These are phyloP conservation scores for Osmanthus fragrans DNA, from an alignment of 257 asterid species.

Conservation along the genomic window DNA sequence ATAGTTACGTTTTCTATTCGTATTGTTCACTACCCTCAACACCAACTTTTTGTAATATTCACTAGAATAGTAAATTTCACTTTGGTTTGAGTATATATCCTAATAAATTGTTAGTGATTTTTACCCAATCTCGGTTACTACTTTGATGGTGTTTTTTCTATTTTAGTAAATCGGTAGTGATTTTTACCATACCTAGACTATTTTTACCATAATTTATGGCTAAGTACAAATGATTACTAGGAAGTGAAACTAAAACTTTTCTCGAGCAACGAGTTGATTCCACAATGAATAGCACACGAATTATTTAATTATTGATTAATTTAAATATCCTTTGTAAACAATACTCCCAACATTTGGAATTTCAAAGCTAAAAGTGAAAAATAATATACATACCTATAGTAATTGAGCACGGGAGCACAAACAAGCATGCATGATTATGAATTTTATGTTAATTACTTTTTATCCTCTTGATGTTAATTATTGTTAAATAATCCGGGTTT, in stretches of 20 bases:
- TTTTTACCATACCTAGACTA: background rate
- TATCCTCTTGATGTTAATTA: constrained; percentile 12
- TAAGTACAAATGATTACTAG: background rate
- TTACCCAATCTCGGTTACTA: too few relatives aligned
- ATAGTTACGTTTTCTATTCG: too few relatives aligned
- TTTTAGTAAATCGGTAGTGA: too few relatives aligned
- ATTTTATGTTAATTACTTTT: constrained; percentile 27
- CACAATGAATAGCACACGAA: constrained; percentile 18
- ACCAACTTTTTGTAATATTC: too few relatives aligned
- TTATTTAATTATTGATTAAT: constrained; percentile 38
- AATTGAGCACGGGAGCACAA: constrained; percentile 36
- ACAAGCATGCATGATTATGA: constrained; percentile 44
- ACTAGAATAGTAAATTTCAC: too few relatives aligned
- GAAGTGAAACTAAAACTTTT: background rate
- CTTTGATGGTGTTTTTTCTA: too few relatives aligned
- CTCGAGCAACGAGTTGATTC: constrained; percentile 1
- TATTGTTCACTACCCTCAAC: too few relatives aligned
- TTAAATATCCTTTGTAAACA: constrained; percentile 36
- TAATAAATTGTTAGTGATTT: too few relatives aligned
- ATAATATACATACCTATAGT: constrained; percentile 11
- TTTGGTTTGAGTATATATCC: too few relatives aligned
- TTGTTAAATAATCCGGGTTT: background rate
- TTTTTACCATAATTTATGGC: background rate
- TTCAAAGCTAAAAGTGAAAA: constrained; percentile 42
- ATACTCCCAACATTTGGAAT: constrained; percentile 50